phyloP scores from a whole-genome alignment of 805 yeast genomes.

The Trichomonascus vanleenenianus region DNA sequence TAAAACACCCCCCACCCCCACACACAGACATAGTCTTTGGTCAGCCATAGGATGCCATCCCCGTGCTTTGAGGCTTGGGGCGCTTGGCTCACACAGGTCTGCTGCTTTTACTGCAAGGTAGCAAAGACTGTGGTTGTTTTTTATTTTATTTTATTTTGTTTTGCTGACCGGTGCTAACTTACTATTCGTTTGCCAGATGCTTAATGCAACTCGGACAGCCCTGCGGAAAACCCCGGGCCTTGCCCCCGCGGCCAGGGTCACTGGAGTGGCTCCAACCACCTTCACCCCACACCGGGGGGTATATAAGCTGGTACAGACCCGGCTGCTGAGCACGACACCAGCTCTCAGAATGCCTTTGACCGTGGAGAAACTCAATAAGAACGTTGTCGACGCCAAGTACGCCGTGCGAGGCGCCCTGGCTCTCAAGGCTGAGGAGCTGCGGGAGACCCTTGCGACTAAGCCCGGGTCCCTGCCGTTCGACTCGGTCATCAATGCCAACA shows the following conservation, averaged over 20 bases:
- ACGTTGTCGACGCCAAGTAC: constrained; percentile 78
- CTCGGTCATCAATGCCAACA: constrained; percentile 79
- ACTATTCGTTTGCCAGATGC: too few relatives aligned
- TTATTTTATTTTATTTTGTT: too few relatives aligned
- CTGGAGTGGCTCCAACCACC: neutral
- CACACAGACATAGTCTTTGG: too few relatives aligned
- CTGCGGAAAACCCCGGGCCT: too few relatives aligned
- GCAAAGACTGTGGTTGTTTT: too few relatives aligned
- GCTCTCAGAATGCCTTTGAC: constrained; percentile 27
- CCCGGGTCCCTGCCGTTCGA: constrained; percentile 67
- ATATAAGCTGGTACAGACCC: neutral
- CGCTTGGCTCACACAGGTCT: too few relatives aligned
- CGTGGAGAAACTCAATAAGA: constrained; percentile 54
- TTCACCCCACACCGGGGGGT: neutral
- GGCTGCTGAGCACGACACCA: neutral
- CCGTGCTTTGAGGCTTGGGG: too few relatives aligned
- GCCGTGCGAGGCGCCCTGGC: constrained; percentile 96
- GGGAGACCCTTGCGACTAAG: constrained; percentile 43
- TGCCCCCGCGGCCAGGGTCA: neutral
- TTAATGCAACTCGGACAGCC: too few relatives aligned
- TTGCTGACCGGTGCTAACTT: too few relatives aligned
- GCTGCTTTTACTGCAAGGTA: too few relatives aligned
- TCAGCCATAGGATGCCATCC: too few relatives aligned
- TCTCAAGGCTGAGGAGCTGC: constrained; percentile 81
- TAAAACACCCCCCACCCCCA: too few relatives aligned